Base-by-base conservation (phyloP, 208 protist genomes). In the Naegleria fowleri region DNA sequence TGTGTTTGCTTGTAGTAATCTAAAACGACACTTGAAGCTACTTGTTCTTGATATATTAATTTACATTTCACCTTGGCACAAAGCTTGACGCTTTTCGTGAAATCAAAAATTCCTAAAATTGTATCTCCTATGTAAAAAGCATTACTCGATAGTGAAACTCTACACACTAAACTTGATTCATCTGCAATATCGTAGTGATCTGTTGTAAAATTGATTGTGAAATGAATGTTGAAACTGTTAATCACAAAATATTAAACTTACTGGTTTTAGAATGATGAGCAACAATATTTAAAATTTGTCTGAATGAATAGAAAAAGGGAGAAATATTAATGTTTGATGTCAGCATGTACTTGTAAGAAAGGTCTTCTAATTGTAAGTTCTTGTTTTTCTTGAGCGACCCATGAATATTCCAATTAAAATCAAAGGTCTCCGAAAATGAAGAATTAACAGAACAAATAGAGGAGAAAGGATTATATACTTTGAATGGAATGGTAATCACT, bases 31-130 rank as follows among this genome's bases (percentile, higher is more conserved):
- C 1, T 83, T 22, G 15, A 25, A 52, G 41, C 15, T 87, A 39
- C 19, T 7, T 22, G 40, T 38, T 87, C 83, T 38, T 87, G 13
- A 51, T 87, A 51, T 3, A 87, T 87, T 22, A 87, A 36, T 33
- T 87, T 38, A 41, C 15, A 40, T 25, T 51, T 41, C 19, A 87
- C 36, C 38, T 87, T 87, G 0, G 19, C 6, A 87, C 36, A 41
- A 48, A 36, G 25, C 9, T 40, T 84, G 0, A 38, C 38, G 16
- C 33, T 25, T 5, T 87, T 40, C 5, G 83, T 40, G 19, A 87
- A 87, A 87, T 87, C 83, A 51, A 87, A 87, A 29, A 87, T 33
- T 52, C 83, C 83, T 33, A 48, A 51, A 33, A 87, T 25, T 52
- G 83, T 87, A n/a, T 87, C 83, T 40, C 83, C 83, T 29, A 87